Conservation (phyloP, 306 rosid species). For the Vigna reflexopilosa region DNA sequence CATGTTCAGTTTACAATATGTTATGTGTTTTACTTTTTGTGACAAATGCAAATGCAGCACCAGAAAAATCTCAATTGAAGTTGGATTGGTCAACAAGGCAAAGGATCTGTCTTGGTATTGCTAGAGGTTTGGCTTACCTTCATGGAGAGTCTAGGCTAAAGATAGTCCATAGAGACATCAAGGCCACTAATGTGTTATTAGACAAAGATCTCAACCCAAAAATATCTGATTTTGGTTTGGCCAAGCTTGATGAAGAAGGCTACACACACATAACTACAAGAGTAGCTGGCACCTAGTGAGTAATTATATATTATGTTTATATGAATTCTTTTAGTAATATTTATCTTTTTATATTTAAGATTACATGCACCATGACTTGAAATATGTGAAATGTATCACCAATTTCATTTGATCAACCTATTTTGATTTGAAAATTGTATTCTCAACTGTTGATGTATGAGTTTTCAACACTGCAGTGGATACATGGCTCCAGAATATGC, state of each 20-base stretch:
- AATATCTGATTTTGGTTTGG: conserved; percentile 80
- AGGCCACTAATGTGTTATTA: conserved; percentile 78
- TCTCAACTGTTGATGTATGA: background rate
- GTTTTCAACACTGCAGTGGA: conserved; percentile 47
- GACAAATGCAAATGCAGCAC: conserved; percentile 44
- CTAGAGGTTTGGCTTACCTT: conserved; percentile 76
- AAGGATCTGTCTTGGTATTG: conserved; percentile 73
- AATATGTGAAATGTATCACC: background rate
- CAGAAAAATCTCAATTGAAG: conserved; percentile 37
- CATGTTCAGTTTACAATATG: background rate
- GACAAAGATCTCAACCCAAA: conserved; percentile 74
- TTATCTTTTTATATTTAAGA: conserved; percentile 1
- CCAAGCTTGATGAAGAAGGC: conserved; percentile 76
- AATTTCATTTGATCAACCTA: background rate
- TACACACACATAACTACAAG: conserved; percentile 74
- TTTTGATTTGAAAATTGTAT: background rate
- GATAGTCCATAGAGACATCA: conserved; percentile 84
- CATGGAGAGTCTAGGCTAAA: conserved; percentile 84
- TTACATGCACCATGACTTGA: background rate
- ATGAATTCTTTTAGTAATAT: background rate
- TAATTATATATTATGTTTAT: background rate
- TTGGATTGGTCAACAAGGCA: conserved; percentile 74
- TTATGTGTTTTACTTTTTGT: conserved; percentile 15
- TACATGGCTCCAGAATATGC: conserved; percentile 74
- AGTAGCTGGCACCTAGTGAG: conserved; percentile 77